Conservation (phyloP, 495 filamentous ascomycete species). For the Penicillium cinerascens region DNA sequence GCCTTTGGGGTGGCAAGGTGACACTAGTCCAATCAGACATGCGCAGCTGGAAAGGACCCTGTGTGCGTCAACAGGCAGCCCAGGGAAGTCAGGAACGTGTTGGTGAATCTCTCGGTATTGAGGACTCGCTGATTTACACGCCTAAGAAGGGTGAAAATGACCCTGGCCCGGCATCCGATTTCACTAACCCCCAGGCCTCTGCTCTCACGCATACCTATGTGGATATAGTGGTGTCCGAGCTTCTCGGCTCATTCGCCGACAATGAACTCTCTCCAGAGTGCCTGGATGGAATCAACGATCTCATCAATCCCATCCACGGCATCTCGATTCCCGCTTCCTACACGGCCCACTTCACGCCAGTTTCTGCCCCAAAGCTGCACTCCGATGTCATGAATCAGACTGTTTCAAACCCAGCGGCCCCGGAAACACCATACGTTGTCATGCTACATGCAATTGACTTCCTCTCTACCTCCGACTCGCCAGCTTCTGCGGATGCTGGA, state of each 20-base stretch:
- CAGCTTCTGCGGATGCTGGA: slow-evolving; percentile 6
- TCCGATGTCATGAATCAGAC: slow-evolving; percentile 67
- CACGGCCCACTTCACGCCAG: slow-evolving; percentile 84
- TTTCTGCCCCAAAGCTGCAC: slow-evolving; percentile 83
- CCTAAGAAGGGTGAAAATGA: slow-evolving; percentile 21
- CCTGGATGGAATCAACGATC: slow-evolving; percentile 82
- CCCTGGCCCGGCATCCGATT: slow-evolving; percentile 8
- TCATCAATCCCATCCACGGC: slow-evolving; percentile 71
- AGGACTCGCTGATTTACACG: slow-evolving; percentile 27
- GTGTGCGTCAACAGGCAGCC: slow-evolving; percentile 18
- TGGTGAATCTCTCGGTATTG: slow-evolving; percentile 34
- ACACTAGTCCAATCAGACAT: slow-evolving; percentile 94
- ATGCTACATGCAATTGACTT: slow-evolving; percentile 87
- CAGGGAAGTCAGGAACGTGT: slow-evolving; percentile 16
- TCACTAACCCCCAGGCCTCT: slow-evolving; percentile 2
- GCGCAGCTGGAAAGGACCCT: slow-evolving; percentile 84
- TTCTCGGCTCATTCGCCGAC: slow-evolving; percentile 88
- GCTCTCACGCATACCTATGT: slow-evolving; percentile 55
- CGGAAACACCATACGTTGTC: slow-evolving; percentile 86
- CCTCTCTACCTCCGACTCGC: slow-evolving; percentile 49
- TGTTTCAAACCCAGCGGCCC: slow-evolving; percentile 61
- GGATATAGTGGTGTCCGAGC: slow-evolving; percentile 90
- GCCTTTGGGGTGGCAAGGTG: slow-evolving; percentile 69
- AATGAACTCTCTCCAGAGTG: slow-evolving; percentile 91
- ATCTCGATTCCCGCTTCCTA: slow-evolving; percentile 93